Conservation (phyloP, 1,139 yeast species). For the Fermentozyma sake region DNA sequence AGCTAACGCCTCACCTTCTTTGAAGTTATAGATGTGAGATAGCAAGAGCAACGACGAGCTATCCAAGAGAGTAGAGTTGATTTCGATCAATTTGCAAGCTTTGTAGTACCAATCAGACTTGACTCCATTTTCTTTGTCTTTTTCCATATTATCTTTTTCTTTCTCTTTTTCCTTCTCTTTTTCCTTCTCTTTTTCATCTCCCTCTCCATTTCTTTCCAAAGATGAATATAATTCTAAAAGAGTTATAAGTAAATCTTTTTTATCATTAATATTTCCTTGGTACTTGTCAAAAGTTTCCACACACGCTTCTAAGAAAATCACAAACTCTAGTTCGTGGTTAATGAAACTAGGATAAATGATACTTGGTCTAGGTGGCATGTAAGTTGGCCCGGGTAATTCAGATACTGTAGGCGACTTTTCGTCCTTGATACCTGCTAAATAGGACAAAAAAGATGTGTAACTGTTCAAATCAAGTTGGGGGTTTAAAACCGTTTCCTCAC, state of each 20-base stretch:
- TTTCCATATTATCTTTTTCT: no score
- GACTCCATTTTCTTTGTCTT: constrained; percentile 3
- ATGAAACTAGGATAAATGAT: constrained; percentile 83
- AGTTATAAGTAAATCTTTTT: constrained; percentile 69
- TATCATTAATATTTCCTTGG: constrained; percentile 68
- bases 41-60: constrained; percentile 57
- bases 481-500: no score
- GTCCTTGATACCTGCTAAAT: constrained; percentile 40
- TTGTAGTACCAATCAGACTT: constrained; percentile 54
- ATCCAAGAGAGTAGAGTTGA: constrained; percentile 46
- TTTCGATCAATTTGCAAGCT: constrained; percentile 50
- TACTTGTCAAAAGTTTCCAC: constrained; percentile 71
- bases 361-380: constrained; percentile 88
- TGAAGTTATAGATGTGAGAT: constrained; percentile 60
- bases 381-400: constrained; percentile 71
- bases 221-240: constrained; percentile 77
- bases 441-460: constrained; percentile 65
- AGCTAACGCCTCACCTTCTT: constrained; percentile 41
- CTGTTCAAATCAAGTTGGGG: constrained; percentile 56
- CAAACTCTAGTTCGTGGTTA: constrained; percentile 82
- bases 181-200: constrained; percentile 27
- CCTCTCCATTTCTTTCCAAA: constrained; percentile 27
- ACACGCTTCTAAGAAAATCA: constrained; percentile 91
- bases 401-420: constrained; percentile 7
- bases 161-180: no score